Evolutionary conservation across 345 rosid species (phyloP).

Genomic region (Linum usitatissimum): DNA sequence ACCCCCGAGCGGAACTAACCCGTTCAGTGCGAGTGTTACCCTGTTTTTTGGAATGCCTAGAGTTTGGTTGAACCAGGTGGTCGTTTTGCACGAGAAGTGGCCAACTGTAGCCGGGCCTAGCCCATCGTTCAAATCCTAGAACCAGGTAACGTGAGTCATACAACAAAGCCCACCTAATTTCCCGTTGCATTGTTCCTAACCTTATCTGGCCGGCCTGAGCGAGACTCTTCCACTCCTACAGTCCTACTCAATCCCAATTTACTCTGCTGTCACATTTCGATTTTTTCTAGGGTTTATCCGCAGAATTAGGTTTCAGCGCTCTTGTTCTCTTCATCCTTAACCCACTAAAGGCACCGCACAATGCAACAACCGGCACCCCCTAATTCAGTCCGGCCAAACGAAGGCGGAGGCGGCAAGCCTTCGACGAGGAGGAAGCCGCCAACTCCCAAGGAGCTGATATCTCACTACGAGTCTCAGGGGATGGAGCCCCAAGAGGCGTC

Average conservation of each 20-base stretch:
- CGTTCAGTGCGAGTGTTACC: no score
- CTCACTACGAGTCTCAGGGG: slow-evolving; percentile 68
- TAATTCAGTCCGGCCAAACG: slow-evolving; percentile 14
- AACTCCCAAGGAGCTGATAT: slow-evolving; percentile 58
- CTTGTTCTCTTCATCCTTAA: neutral
- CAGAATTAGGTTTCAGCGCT: neutral
- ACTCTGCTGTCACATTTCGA: neutral
- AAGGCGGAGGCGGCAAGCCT: slow-evolving; percentile 11
- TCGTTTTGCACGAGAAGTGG: no score
- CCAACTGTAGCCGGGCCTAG: no score
- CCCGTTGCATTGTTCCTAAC: neutral
- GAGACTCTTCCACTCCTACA: neutral
- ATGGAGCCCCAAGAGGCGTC: slow-evolving; percentile 66
- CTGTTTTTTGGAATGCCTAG: no score
- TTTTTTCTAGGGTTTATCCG: neutral
- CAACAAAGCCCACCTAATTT: neutral
- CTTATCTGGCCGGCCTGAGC: neutral
- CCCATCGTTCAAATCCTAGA: neutral
- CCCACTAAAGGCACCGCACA: neutral
- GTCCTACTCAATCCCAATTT: neutral
- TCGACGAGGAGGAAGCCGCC: slow-evolving; percentile 35
- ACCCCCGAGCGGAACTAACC: no score
- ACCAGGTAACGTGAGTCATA: neutral
- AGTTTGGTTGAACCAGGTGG: no score
- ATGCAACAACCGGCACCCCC: slow-evolving; percentile 36